Conservation (phyloP, 345 rosid species). For the Melaleuca alternifolia region DNA sequence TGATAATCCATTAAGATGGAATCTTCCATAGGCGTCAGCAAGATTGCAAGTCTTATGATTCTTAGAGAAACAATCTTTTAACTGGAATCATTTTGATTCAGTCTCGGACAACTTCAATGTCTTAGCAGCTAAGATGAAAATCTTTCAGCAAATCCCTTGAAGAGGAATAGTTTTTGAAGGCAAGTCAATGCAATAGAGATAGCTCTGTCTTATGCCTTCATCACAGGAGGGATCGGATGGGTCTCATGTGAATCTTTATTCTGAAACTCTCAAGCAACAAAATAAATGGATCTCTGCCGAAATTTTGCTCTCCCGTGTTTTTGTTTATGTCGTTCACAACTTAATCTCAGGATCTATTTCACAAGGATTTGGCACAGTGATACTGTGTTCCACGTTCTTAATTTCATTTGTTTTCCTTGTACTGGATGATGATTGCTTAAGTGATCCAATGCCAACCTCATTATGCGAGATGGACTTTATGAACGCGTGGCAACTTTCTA, state of each 20-base stretch:
- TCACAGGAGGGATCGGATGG: neutral
- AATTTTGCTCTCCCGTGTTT: rapidly evolving
- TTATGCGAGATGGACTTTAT: rapidly evolving
- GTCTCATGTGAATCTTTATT: rapidly evolving
- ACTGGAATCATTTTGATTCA: neutral
- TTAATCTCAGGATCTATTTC: neutral
- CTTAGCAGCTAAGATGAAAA: rapidly evolving
- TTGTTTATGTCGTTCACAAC: neutral
- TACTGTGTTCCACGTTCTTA: neutral
- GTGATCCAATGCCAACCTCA: neutral
- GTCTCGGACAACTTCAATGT: neutral
- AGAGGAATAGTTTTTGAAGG: neutral
- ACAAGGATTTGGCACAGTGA: rapidly evolving
- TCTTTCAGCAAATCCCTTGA: neutral
- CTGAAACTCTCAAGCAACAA: neutral
- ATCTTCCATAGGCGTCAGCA: neutral
- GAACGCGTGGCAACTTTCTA: rapidly evolving
- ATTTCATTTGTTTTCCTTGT: rapidly evolving
- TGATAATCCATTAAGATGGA: neutral
- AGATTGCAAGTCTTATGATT: neutral
- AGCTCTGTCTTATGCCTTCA: neutral
- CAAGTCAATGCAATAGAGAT: rapidly evolving
- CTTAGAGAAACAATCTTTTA: neutral
- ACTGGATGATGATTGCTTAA: neutral
- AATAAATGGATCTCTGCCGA: neutral